These are phyloP conservation scores for Knoxdaviesia proteae DNA, from an alignment of 2,329 filamentous ascomycete genomes.

Conservation along the genomic window DNA sequence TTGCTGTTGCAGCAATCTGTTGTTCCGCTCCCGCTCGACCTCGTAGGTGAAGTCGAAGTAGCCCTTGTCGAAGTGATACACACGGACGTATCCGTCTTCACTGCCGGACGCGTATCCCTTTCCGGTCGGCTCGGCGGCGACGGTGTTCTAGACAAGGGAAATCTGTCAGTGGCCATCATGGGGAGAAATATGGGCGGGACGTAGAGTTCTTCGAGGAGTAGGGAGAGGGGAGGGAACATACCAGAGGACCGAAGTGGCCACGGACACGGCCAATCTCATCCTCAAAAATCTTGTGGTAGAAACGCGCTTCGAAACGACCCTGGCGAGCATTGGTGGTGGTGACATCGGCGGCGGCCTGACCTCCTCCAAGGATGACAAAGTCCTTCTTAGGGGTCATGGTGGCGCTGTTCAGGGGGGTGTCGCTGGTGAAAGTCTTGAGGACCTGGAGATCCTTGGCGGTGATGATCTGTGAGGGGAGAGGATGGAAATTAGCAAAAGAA, in stretches of 20 bases:
- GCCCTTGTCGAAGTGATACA: constrained; percentile 95
- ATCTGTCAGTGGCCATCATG: neutral
- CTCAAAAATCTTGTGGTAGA: constrained; percentile 99
- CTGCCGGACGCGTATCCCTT: constrained; percentile 87
- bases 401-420: constrained; percentile 92
- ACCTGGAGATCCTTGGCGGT: constrained; percentile 71
- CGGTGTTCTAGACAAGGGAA: constrained; percentile 44
- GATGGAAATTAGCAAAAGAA: neutral
- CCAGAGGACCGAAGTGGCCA: constrained; percentile 84
- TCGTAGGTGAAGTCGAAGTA: constrained; percentile 99
- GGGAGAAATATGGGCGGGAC: neutral
- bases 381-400: constrained; percentile 90
- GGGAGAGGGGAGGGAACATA: constrained; percentile 10
- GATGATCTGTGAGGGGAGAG: constrained; percentile 37
- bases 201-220: neutral
- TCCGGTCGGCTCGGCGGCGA: constrained; percentile 79
- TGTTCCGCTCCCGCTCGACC: constrained; percentile 67
- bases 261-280: constrained; percentile 95
- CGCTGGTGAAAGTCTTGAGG: constrained; percentile 77
- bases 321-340: constrained; percentile 84
- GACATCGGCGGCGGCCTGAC: constrained; percentile 97
- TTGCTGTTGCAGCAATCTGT: constrained; percentile 10
- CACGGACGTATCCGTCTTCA: constrained; percentile 94
- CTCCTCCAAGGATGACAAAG: constrained; percentile 92
- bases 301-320: constrained; percentile 97